Evolutionary conservation across 2,329 filamentous ascomycete species (phyloP).

Genomic region (Aureobasidium zeae): DNA sequence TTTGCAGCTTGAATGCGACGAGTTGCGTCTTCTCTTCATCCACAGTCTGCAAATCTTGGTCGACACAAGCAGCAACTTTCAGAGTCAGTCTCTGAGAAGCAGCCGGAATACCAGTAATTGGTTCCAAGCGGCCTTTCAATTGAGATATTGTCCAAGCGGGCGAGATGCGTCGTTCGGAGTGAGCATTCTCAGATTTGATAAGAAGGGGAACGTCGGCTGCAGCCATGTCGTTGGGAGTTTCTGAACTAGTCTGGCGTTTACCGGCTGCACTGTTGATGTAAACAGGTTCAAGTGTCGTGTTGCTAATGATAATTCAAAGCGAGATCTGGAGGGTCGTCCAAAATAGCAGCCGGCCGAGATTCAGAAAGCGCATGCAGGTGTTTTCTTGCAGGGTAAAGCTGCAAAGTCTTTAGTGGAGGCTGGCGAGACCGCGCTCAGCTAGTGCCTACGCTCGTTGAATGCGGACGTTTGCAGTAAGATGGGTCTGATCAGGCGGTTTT

Average conservation of each 20-base stretch:
- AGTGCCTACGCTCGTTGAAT: not conserved
- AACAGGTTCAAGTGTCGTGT: not conserved
- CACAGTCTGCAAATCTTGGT: conserved; percentile 55
- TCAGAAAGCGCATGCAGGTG: not conserved
- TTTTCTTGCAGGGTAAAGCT: not conserved
- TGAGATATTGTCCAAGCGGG: conserved; percentile 83
- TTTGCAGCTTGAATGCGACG: conserved; percentile 55
- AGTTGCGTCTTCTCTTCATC: conserved; percentile 64
- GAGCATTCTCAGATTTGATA: conserved; percentile 64
- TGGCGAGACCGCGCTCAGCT: not conserved
- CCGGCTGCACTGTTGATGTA: not conserved
- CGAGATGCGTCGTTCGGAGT: conserved; percentile 82
- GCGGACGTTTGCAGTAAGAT: not conserved
- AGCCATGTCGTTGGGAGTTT: conserved; percentile 15
- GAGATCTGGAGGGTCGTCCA: not conserved
- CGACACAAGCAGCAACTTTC: conserved; percentile 54
- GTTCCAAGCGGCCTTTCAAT: conserved; percentile 80
- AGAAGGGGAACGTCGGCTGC: conserved; percentile 68
- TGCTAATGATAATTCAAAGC: not conserved
- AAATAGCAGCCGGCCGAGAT: not conserved
- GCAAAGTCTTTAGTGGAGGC: not conserved
- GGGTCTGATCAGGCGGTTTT: too few species aligned
- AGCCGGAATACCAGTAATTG: conserved; percentile 84
- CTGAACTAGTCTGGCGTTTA: not conserved
- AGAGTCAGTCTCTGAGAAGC: conserved; percentile 66